Evolutionary conservation across 108 stramenopile genomes (phyloP), one percentile per base, ranked within the genome.

Genomic region (Pseudonitzschia multistriata): DNA sequence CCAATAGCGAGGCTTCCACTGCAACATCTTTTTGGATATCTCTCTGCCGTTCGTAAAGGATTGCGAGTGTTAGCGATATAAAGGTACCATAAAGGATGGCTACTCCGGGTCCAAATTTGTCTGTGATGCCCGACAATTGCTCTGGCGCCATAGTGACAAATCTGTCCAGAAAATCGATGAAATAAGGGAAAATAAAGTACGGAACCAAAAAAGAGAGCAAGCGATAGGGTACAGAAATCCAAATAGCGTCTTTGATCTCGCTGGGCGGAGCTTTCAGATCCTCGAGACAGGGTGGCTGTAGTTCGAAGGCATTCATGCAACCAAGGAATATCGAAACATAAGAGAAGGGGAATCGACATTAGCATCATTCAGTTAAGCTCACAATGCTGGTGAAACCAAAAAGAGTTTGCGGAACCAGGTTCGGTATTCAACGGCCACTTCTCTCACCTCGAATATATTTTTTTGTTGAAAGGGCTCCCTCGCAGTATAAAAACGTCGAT

Each of bases 21-120:
- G 81, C 72, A 0, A 59, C 57, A 35, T 59, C 48, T 28, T 86
- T 76, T 63, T 86, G 85, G 13, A 89, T 81, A 27, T 77, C 55
- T 27, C 68, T 45, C 64, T 85, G 85, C 13, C 89, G 76, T 8
- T 77, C 59, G 60, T 90, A 90, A 14, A 90, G 70, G 31, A 90
- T 87, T 24, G 71, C 69, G 25, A 86, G 55, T 3, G 89, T 90
- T 64, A 90, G 80, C 17, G 86, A 85, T 11, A 85, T 68, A 50
- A 83, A 85, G n/a, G 89, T 90, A 81, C 89, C 89, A 62, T 85
- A 90, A 21, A 90, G 66, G 39, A 90, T 90, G 36, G 84, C 73
- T 42, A 90, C 73, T n/a, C 89, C 89, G 13, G 89, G 89, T 10
- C 69, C 75, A 54, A 87, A 85, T 42, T 83, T 80, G 30, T 72